Evolutionary conservation across 495 filamentous ascomycete genomes (phyloP).

Genomic region (Bathelium albidoporum): DNA sequence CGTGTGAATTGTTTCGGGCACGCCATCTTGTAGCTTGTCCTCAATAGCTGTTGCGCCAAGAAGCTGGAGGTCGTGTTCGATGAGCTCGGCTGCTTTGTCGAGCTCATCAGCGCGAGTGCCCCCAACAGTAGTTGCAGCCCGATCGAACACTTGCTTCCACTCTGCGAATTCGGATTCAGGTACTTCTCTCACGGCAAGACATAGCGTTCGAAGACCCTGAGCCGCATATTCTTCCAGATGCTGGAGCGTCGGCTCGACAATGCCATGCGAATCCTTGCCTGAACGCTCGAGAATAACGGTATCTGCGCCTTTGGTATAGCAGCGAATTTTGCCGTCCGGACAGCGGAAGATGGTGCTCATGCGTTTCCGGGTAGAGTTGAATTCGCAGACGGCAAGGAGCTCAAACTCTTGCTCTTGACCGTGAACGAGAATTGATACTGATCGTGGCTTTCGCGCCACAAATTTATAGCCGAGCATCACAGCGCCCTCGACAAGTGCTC

Average conservation of each 20-base stretch:
- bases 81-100: constrained; percentile 93
- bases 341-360: constrained; percentile 98
- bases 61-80: constrained; percentile 83
- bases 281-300: constrained; percentile 93
- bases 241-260: constrained; percentile 74
- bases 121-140: constrained; percentile 79
- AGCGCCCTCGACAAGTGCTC: constrained; percentile 89
- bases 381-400: constrained; percentile 90
- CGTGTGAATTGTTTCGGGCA: constrained; percentile 97
- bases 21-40: constrained; percentile 92
- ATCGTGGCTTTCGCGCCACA: constrained; percentile 74
- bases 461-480: constrained; percentile 78
- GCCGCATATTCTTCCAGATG: constrained; percentile 98
- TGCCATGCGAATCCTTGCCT: constrained; percentile 56
- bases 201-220: constrained; percentile 89
- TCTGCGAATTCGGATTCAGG: constrained; percentile 82
- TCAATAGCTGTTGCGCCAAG: constrained; percentile 97
- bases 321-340: constrained; percentile 86
- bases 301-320: constrained; percentile 95
- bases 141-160: constrained; percentile 82
- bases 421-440: constrained; percentile 67
- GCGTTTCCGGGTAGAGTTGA: constrained; percentile 94
- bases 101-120: constrained; percentile 89
- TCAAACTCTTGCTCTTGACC: constrained; percentile 74
- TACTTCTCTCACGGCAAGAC: constrained; percentile 89